Evolutionary conservation across 2,329 filamentous ascomycete genomes (phyloP), one percentile per base, ranked within the genome.

Genomic region (Microascus cirrosus): DNA sequence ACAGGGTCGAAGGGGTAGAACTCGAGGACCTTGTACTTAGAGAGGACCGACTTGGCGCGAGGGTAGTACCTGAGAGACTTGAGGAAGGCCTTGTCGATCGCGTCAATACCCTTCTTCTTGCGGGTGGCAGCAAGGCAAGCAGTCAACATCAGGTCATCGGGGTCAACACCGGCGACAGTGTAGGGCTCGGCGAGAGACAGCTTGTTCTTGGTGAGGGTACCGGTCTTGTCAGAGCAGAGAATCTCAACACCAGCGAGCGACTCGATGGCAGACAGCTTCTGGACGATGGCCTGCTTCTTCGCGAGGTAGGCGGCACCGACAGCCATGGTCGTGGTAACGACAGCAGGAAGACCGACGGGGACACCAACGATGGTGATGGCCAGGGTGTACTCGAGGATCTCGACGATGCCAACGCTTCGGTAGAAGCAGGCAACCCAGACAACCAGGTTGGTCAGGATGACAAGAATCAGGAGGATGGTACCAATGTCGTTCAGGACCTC

Each of bases 51-150:
- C 81, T 94, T 95, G 74, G 89, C 90, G 62, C 83, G 83, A 62
- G 90, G 90, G 71, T 95, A 95, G 76, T 79, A 86, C 69, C 83
- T 83, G 62, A 95, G 84, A 24, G 87, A 82, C 78, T 94, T 95
- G 65, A 95, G 80, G 80, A 95, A 95, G 69, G 90, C 90, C 80
- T 93, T 94, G 81, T 95, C 91, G 65, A 95, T 95, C 64, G 91
- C 89, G 70, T 95, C 90, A 63, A 95, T 92, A 78, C 90, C 90
- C 80, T 95, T 95, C 82, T 92, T 93, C 83, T 94, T 95, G 77
- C 90, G 88, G 64, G 87, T 93, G 62, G 90, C 90, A 67, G 90
- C 90, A 68, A 95, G 77, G 72, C 90, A 95, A 67, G 90, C 90
- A 76, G 90, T 94, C 63, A 95, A 80, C 89, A 95, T 95, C 62